These are phyloP conservation scores for Chrysanthemum lavandulifolium DNA, from an alignment of 129 eudicot genomes.

Conservation along the genomic window DNA sequence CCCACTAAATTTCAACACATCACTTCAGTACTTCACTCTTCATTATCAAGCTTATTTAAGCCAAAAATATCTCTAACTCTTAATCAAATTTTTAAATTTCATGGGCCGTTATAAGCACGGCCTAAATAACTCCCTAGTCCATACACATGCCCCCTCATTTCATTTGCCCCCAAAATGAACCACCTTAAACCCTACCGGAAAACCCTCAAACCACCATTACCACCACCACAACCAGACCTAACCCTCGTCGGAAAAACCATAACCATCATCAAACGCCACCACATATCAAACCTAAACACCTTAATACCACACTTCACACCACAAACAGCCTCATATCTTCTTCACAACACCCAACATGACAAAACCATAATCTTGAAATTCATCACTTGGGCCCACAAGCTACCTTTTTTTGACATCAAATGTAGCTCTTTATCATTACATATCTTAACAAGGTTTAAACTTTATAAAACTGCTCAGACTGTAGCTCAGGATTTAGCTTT, in stretches of 20 bases:
- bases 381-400: slow-evolving; percentile 60
- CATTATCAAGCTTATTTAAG: too few relatives aligned
- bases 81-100: too few relatives aligned
- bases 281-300: slow-evolving; percentile 43
- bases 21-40: too few relatives aligned
- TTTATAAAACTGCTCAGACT: slow-evolving; percentile 63
- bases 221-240: slow-evolving; percentile 31
- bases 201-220: slow-evolving; percentile 25
- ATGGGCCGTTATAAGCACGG: too few relatives aligned
- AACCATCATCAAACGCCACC: slow-evolving; percentile 65
- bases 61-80: too few relatives aligned
- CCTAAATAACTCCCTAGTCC: too few relatives aligned
- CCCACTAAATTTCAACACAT: too few relatives aligned
- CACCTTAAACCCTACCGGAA: slow-evolving; percentile 51
- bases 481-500: slow-evolving; percentile 57
- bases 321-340: slow-evolving; percentile 57
- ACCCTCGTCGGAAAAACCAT: slow-evolving; percentile 51
- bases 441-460: slow-evolving; percentile 74
- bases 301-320: slow-evolving; percentile 68
- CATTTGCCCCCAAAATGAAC: slow-evolving; percentile 35
- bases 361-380: slow-evolving; percentile 58
- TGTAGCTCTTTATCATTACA: slow-evolving; percentile 64
- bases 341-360: slow-evolving; percentile 57
- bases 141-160: slow-evolving; percentile 2
- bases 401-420: slow-evolving; percentile 52